These are phyloP conservation scores for Penicillium malachiteum DNA, from an alignment of 495 filamentous ascomycete genomes.

Conservation along the genomic window DNA sequence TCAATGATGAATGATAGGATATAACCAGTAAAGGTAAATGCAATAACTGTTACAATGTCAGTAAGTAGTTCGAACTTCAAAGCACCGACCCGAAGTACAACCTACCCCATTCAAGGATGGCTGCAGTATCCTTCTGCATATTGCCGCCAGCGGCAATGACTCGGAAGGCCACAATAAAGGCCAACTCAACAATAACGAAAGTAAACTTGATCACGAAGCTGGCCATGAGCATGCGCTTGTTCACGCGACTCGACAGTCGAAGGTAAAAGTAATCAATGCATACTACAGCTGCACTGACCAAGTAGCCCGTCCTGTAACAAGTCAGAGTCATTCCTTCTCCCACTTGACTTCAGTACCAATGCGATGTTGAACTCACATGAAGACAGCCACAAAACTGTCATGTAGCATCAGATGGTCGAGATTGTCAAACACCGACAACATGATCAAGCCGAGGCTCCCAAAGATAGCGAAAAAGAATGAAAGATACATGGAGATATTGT, in stretches of 20 bases:
- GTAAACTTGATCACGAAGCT: slow-evolving; percentile 23
- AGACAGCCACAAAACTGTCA: slow-evolving; percentile 19
- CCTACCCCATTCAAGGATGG: slow-evolving; percentile 22
- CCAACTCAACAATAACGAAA: slow-evolving; percentile 21
- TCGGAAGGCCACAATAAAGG: slow-evolving; percentile 20
- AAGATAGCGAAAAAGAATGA: slow-evolving; percentile 19
- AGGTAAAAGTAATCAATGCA: slow-evolving; percentile 21
- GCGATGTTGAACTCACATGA: slow-evolving; percentile 13
- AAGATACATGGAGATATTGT: slow-evolving; percentile 13
- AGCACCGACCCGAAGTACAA: background rate
- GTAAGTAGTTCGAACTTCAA: background rate
- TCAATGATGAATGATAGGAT: slow-evolving; percentile 22
- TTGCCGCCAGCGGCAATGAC: slow-evolving; percentile 11
- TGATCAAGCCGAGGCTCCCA: slow-evolving; percentile 17
- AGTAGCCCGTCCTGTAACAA: slow-evolving; percentile 11
- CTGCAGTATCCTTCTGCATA: slow-evolving; percentile 16
- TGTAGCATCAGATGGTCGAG: slow-evolving; percentile 15
- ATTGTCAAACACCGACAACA: slow-evolving; percentile 21
- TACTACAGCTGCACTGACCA: slow-evolving; percentile 19
- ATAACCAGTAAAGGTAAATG: slow-evolving; percentile 22
- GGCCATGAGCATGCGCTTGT: slow-evolving; percentile 15
- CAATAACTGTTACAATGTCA: slow-evolving; percentile 13
- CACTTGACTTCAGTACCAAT: too few species aligned
- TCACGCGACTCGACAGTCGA: slow-evolving; percentile 7
- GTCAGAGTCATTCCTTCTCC: slow-evolving; percentile 3